Base-by-base conservation (phyloP, 2,329 filamentous ascomycete genomes). In the Zelopaecilomyces penicillatus region DNA sequence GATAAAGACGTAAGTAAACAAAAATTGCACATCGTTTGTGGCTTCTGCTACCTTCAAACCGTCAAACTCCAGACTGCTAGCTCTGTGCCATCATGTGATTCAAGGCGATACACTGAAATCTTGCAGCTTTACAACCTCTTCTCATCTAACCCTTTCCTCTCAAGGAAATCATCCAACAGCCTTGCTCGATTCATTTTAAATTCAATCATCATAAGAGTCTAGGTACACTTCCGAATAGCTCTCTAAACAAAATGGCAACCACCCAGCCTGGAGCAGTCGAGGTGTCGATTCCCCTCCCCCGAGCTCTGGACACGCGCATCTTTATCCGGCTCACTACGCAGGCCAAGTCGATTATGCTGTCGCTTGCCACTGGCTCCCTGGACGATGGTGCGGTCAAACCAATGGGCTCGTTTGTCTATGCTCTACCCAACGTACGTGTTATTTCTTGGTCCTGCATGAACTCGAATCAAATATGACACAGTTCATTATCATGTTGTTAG, bases 371-470 rank as follows among this genome's bases (percentile, higher is more conserved):
- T 0, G 70, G 74, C 4, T 61, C 72, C 28, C 68, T 69, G 44
- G 76, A 77, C 42, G 74, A 79, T 36, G 61, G 65, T n/a, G 67
- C 67, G 9, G 59, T 65, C 6, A 68, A 76, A 35, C 69, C 76
- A 41, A 75, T 97, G 65, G 91, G 93, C 3, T 95, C 88, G 41
- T 91, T 97, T 59, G 87, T 97, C 38, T 97, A 95, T 61, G 87
- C 90, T 3, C 78, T 98, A 62, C 91, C 93, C 11, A 85, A 95
- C 67, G 93, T 95, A 69, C 56, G 69, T 62, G 10, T 35, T 7
- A 11, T 19, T 19, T 9, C 32, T 9, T 34, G 8, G 32, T 34
- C 2, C 9, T 12, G 9, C 32, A 3, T 34, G 12, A 2, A 28
- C 28, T 44, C 27, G 19, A 19, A 36, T 36, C 38, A 11, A 12